Evolutionary conservation across 441 rosid species (phyloP), one percentile per base, ranked within the genome.

Genomic region (Metrosideros polymorpha): DNA sequence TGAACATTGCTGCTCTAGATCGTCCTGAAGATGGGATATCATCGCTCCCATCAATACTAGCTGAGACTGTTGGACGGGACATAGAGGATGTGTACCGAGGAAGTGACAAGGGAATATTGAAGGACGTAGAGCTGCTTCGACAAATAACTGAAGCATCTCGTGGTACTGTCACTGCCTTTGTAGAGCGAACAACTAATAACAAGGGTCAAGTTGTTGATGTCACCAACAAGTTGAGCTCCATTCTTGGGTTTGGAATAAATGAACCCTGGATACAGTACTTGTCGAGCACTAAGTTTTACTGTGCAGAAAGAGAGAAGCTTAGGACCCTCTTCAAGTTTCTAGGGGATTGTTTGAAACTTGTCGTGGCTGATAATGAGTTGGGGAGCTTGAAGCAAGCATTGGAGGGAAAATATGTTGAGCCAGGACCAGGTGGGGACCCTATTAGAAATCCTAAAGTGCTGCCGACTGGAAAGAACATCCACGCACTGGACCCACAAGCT

Each of bases 361-460:
- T 98, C 85, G 99, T 98, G 63, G 97, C 96, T 83, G 99, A 98
- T 86, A 98, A 98, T 87, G 98, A 98, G 90, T 88, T 98, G 61
- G 99, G 99, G n/a, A 94, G 98, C 89, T 77, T 98, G 66, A 98
- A 96, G 91, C 98, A 95, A 92, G 99, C 99, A 76, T 90, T 98
- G 89, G 99, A 95, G 90, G 99, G 99, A 3, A 96, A 98, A 84
- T 98, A 90, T 29, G 99, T 98, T 6, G 97, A 95, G 94, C 99
- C 99, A 14, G 99, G 99, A 85, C 99, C 99, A 0, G 99, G 99
- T 66, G 99, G 99, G 52, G 99, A 98, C 86, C 99, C 99, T 8
- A 98, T 98, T 55, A 88, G 88, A 79, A 88, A 88, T 82, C 90
- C 90, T 0, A 98, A 98, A 89, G 99, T 98, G 86, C 89, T 98